phyloP scores from a whole-genome alignment of 768 basidiomycete species.

The Dioszegia hungarica region DNA sequence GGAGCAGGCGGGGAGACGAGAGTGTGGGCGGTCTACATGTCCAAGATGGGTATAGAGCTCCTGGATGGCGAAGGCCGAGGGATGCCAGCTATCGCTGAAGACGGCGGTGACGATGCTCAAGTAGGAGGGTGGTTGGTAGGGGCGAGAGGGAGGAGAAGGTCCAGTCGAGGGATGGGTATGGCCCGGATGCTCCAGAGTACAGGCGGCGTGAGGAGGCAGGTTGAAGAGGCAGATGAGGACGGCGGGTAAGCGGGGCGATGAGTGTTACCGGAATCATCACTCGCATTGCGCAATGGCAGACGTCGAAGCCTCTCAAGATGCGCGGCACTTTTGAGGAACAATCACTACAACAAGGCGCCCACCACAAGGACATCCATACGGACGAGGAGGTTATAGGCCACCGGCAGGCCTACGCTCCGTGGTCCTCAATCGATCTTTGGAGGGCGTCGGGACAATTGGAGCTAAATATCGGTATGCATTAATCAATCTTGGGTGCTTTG shows the following conservation, averaged over 20 bases:
- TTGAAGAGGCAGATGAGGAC: conserved; percentile 7
- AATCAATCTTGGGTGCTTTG: too few relatives aligned
- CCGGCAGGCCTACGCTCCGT: too few relatives aligned
- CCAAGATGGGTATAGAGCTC: conserved; percentile 22
- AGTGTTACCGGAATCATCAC: too few relatives aligned
- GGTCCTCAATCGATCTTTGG: too few relatives aligned
- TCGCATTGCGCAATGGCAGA: too few relatives aligned
- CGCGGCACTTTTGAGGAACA: too few relatives aligned
- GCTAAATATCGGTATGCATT: too few relatives aligned
- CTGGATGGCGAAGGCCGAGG: conserved; percentile 40
- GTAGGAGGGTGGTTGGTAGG: not conserved
- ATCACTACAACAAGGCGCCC: too few relatives aligned
- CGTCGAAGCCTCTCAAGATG: too few relatives aligned
- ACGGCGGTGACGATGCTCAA: not conserved
- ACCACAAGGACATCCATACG: too few relatives aligned
- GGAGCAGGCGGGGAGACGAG: conserved; percentile 42
- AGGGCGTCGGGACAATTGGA: too few relatives aligned
- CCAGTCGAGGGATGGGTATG: conserved; percentile 7
- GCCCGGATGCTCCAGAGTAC: not conserved
- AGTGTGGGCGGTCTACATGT: conserved; percentile 22
- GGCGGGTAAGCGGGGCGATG: not conserved
- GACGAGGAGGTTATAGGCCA: too few relatives aligned
- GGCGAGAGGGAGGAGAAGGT: not conserved
- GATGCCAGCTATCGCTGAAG: conserved; percentile 15
- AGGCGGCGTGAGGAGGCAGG: not conserved